phyloP scores from a whole-genome alignment of 345 rosid genomes.

The Eutrema japonicum region DNA sequence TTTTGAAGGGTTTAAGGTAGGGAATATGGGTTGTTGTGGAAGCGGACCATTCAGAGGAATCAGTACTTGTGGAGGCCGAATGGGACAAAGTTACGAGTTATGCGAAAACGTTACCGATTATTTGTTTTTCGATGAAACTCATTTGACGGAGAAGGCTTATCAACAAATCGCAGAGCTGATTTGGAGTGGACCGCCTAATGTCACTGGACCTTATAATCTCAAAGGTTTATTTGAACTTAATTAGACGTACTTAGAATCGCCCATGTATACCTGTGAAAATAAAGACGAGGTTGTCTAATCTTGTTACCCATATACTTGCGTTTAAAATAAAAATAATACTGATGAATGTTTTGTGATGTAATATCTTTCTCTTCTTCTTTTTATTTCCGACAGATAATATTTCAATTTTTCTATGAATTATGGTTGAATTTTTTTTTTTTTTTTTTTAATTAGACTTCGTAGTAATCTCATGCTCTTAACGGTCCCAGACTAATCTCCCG shows the following conservation, averaged over 20 bases:
- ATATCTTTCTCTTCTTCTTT: too few relatives aligned
- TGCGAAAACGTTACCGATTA: constrained; percentile 42
- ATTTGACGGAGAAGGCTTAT: constrained; percentile 47
- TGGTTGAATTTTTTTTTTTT: too few relatives aligned
- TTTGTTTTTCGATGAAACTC: constrained; percentile 49
- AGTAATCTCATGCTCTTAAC: too few relatives aligned
- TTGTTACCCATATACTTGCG: not conserved
- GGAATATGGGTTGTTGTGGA: constrained; percentile 48
- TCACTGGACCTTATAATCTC: constrained; percentile 50
- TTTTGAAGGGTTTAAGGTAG: constrained; percentile 45
- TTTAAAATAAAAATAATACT: too few relatives aligned
- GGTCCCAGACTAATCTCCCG: too few relatives aligned
- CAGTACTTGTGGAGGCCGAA: constrained; percentile 35
- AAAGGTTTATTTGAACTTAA: constrained; percentile 44
- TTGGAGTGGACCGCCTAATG: constrained; percentile 46
- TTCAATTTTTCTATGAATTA: too few relatives aligned
- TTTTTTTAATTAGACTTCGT: too few relatives aligned
- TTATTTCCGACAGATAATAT: too few relatives aligned
- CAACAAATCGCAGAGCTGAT: constrained; percentile 46
- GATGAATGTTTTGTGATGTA: too few relatives aligned
- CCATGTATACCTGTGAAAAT: not conserved
- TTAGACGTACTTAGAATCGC: not conserved
- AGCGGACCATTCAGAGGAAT: constrained; percentile 45
- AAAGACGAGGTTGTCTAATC: not conserved
- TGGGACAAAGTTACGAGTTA: constrained; percentile 39